Evolutionary conservation across 192 early-diverging fungal genomes (phyloP).

Genomic region (Coemansia sp.): DNA sequence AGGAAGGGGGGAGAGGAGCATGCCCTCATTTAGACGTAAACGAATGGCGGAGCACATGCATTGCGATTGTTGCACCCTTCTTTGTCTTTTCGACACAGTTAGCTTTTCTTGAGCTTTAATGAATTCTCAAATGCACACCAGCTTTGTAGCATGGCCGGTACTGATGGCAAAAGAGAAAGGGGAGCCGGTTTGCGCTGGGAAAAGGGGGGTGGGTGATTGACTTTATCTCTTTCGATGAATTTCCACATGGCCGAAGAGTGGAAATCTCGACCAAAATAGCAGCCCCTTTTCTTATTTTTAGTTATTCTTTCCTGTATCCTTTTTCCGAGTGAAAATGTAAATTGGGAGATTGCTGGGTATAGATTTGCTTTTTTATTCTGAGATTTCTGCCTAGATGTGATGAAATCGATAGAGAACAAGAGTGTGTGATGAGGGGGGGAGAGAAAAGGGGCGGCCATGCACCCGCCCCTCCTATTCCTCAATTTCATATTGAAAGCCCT

Average conservation of each 20-base stretch:
- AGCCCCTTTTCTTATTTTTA: background rate
- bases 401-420: background rate
- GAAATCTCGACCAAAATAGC: background rate
- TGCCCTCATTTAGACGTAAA: slow-evolving; percentile 4
- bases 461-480: background rate
- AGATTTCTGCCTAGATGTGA: background rate
- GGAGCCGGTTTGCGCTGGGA: background rate
- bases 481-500: slow-evolving; percentile 1
- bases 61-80: slow-evolving; percentile 6
- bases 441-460: background rate
- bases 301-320: background rate
- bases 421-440: background rate
- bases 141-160: slow-evolving; percentile 3
- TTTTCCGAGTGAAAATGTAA: background rate
- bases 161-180: background rate
- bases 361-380: background rate
- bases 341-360: background rate
- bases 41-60: slow-evolving; percentile 8
- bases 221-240: background rate
- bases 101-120: slow-evolving; percentile 17
- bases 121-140: slow-evolving; percentile 29
- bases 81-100: slow-evolving; percentile 6
- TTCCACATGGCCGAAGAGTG: slow-evolving; percentile 7
- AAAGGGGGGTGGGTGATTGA: slow-evolving; percentile 6
- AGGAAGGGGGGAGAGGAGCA: background rate